Conservation (phyloP, 305 asterid species). For the Coffea humblotiana region DNA sequence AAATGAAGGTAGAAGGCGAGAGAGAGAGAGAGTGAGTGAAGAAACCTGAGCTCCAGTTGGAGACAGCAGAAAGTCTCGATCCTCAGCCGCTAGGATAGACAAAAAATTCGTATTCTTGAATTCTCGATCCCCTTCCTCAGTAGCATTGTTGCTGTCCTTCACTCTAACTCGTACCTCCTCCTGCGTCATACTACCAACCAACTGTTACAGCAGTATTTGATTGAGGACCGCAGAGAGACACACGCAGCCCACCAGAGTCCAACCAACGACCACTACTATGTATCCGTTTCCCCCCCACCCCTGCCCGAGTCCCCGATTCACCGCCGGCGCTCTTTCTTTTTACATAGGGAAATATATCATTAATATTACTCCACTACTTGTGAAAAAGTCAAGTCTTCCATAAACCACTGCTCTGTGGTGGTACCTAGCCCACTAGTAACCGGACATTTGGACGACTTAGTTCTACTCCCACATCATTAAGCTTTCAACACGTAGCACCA, state of each 20-base stretch:
- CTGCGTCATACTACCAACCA: constrained; percentile 14
- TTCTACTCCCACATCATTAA: too few relatives aligned
- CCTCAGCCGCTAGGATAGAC: constrained; percentile 47
- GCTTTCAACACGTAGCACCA: too few relatives aligned
- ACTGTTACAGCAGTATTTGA: not conserved
- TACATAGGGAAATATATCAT: too few relatives aligned
- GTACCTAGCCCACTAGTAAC: too few relatives aligned
- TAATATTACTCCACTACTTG: too few relatives aligned
- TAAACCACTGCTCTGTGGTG: too few relatives aligned
- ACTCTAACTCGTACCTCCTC: constrained; percentile 17
- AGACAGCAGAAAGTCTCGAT: constrained; percentile 54
- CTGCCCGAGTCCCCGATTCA: too few relatives aligned
- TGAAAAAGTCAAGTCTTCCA: too few relatives aligned
- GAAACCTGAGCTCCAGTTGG: constrained; percentile 51
- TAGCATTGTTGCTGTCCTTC: not conserved
- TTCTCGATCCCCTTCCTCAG: constrained; percentile 23
- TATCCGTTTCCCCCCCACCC: not conserved
- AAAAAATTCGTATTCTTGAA: constrained; percentile 21
- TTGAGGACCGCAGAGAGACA: not conserved
- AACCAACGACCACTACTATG: too few relatives aligned
- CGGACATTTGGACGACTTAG: too few relatives aligned
- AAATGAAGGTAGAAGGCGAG: not conserved
- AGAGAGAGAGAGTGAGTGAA: not conserved
- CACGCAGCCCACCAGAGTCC: not conserved
- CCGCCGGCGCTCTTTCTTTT: too few relatives aligned